Evolutionary conservation across 768 basidiomycete genomes (phyloP), one percentile per base, ranked within the genome.

Genomic region (Mycena floridula): DNA sequence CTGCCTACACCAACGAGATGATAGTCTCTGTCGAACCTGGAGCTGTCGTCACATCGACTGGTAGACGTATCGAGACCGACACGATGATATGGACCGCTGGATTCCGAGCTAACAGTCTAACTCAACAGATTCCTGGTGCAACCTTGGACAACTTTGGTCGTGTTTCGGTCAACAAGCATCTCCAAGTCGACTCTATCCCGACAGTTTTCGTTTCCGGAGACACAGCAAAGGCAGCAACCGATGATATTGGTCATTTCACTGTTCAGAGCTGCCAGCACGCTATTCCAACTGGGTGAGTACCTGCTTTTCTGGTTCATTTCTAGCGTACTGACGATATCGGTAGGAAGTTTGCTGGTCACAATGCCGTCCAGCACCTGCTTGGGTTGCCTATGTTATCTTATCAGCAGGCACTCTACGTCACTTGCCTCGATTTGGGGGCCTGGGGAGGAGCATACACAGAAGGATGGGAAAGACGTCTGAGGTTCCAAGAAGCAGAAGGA

Each of bases 81-180:
- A 55, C 56, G 7, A 48, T 51, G 8, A 50, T 57, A n/a, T 57
- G 55, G 55, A 52, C 55, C 18, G 55, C 47, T 3, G 55, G 55
- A 12, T 43, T 57, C 46, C 53, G 51, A 2, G 55, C 56, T 5
- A 51, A 44, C 32, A 2, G 22, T 12, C 51, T 57, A 23, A 57
- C 56, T 7, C 44, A 48, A 4, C 56, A 57, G 30, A 45, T 57
- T 11, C 48, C 56, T 39, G 49, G 37, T 13, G 36, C 32, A 13
- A 35, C 51, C 25, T 48, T 41, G 22, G 56, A 57, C 40, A 32
- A 43, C 7, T 21, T 52, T 13, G 54, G 50, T 4, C 51, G 55
- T 26, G 50, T 53, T 18, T 18, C 13, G 32, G 32, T 7, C 32
- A 35, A 35, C 18, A 18, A 35, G 13, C 18, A 35, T 35, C 32